Base-by-base conservation (phyloP, 202 grass and related monocot species). In the Zizania palustris region DNA sequence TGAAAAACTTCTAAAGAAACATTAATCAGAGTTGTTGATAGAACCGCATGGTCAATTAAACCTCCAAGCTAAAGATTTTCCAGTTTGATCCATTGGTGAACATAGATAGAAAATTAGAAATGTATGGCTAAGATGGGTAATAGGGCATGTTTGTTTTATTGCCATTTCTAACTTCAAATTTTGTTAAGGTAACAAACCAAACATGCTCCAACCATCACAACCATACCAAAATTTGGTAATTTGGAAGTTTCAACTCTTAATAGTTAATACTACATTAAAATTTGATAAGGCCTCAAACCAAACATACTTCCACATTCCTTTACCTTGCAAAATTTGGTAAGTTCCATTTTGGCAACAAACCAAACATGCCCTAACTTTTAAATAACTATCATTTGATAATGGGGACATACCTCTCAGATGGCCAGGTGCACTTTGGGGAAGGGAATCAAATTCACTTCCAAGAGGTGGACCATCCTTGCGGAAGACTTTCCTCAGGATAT, bases 391-490 rank as follows among this genome's bases (percentile, higher is more conserved):
- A 39, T 14, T 65, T 71, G 3, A 63, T 68, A 61, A 4, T 11
- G 11, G 45, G 64, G 1, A 35, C 53, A 67, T 78, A 99, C 90
- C 92, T 96, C 65, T 89, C 71, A 9, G 68, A 80, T 56, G 67
- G 35, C 21, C 75, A 74, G 63, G 34, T 8, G 73, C 73, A 36
- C 53, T 85, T 75, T 61, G 41, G 4, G 94, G 79, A 43, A 82
- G 78, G 9, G 54, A 48, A 74, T 96, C 88, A 4, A 96, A 99
- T 78, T 99, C 79, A 14, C 20, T 43, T 51, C 96, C 92, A 82
- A 99, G 92, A 61, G 84, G 15, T 39, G 90, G 96, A 72, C 96
- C 96, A 82, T 96, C 92, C 85, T 91, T 96, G 59, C 96, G 86
- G 80, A 96, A 93, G 43, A 99, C 77, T 81, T 89, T 99, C 64